Percentiles rank a stretch among this genome's conserved stretches.
phyloP scores from a whole-genome alignment of 2,329 filamentous ascomycete species.

The Neonectria coccinea region DNA sequence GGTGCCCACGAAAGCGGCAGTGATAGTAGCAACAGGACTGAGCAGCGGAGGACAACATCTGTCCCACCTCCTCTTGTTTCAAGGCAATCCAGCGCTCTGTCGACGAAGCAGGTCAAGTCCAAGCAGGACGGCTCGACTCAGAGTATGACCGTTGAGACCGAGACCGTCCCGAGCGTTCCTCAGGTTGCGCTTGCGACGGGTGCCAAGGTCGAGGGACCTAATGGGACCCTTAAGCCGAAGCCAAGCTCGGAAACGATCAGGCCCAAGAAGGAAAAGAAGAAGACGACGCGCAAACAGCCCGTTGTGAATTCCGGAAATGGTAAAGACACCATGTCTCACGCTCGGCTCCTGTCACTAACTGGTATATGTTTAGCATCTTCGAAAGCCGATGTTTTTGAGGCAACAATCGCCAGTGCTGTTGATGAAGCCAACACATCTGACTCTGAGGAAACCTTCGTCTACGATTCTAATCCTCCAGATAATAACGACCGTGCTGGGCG shows the following conservation, averaged over 20 bases:
- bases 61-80: slow-evolving; percentile 66
- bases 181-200: slow-evolving; percentile 79
- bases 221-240: slow-evolving; percentile 84
- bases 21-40: slow-evolving; percentile 68
- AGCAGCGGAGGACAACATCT: slow-evolving; percentile 57
- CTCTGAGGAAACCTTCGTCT: slow-evolving; percentile 98
- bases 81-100: slow-evolving; percentile 73
- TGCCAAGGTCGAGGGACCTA: slow-evolving; percentile 71
- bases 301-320: slow-evolving; percentile 77
- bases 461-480: slow-evolving; percentile 94
- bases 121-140: slow-evolving; percentile 82
- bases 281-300: slow-evolving; percentile 78
- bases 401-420: slow-evolving; percentile 94
- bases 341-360: slow-evolving; percentile 28
- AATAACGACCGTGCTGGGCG: slow-evolving; percentile 68
- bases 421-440: slow-evolving; percentile 97
- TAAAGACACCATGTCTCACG: slow-evolving; percentile 51
- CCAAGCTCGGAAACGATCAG: slow-evolving; percentile 96
- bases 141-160: slow-evolving; percentile 98
- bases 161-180: slow-evolving; percentile 91
- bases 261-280: slow-evolving; percentile 93
- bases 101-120: slow-evolving; percentile 75
- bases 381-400: slow-evolving; percentile 98
- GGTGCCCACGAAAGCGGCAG: slow-evolving; percentile 70
- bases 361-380: slow-evolving; percentile 51